Conservation (phyloP, 176 grass and related monocot genomes). For the Metroxylon sagu region DNA sequence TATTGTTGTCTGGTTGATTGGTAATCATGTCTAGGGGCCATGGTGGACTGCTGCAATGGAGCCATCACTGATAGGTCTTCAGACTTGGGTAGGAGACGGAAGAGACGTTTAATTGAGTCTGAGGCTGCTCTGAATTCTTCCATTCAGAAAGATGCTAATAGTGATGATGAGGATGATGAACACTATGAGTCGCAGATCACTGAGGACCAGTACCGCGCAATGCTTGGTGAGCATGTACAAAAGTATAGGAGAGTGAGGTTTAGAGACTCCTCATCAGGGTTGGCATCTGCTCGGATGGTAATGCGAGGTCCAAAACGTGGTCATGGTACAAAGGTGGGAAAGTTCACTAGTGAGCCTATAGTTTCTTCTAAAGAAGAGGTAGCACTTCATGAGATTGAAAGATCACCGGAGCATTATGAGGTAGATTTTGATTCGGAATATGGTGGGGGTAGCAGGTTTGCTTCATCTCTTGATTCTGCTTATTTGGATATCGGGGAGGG, state of each 20-base stretch:
- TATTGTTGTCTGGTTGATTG: too few species aligned
- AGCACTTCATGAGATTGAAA: slow-evolving; percentile 25
- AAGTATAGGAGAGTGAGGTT: slow-evolving; percentile 54
- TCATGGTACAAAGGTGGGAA: slow-evolving; percentile 28
- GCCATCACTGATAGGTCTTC: slow-evolving; percentile 36
- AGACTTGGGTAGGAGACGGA: slow-evolving; percentile 35
- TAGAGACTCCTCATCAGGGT: slow-evolving; percentile 46
- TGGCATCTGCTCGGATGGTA: slow-evolving; percentile 31
- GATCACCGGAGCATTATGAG: slow-evolving; percentile 32
- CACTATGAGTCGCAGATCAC: slow-evolving; percentile 54
- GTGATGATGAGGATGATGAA: slow-evolving; percentile 54
- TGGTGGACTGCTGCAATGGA: slow-evolving; percentile 60
- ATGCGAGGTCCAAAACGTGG: slow-evolving; percentile 28
- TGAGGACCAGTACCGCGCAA: slow-evolving; percentile 84
- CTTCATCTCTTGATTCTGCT: slow-evolving; percentile 58
- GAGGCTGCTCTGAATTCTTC: slow-evolving; percentile 6
- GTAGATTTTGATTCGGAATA: slow-evolving; percentile 33
- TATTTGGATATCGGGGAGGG: slow-evolving; percentile 90
- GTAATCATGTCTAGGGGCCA: slow-evolving; percentile 40
- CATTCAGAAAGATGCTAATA: slow-evolving; percentile 18
- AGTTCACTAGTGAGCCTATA: slow-evolving; percentile 33
- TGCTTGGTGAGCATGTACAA: slow-evolving; percentile 84
- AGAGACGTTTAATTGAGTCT: slow-evolving; percentile 29
- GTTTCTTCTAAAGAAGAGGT: slow-evolving; percentile 19
- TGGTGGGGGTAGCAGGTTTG: slow-evolving; percentile 59